phyloP scores from a whole-genome alignment of 2,329 filamentous ascomycete species.

The Penicillium sclerotigenum region DNA sequence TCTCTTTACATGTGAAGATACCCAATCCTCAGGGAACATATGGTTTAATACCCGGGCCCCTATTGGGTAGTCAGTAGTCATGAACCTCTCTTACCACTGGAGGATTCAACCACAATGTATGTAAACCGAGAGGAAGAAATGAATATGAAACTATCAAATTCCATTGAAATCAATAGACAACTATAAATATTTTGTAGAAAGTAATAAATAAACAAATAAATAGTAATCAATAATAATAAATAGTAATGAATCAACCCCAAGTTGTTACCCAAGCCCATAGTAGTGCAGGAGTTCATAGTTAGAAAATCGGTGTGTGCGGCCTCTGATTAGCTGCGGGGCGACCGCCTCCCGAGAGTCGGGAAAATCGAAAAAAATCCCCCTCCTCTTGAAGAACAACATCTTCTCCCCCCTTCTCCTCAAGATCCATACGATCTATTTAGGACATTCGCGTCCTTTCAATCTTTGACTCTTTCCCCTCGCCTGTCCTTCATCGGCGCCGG shows the following conservation, averaged over 20 bases:
- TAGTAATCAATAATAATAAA: neutral
- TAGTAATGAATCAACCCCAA: neutral
- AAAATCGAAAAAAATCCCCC: conserved; percentile 25
- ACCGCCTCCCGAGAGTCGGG: conserved; percentile 18
- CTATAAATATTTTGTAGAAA: neutral
- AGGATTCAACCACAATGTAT: neutral
- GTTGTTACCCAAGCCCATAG: neutral
- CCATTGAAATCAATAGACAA: neutral
- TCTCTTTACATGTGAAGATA: conserved; percentile 72
- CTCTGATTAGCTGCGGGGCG: conserved; percentile 31
- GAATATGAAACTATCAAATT: neutral
- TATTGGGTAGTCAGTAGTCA: conserved; percentile 1
- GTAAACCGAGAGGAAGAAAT: conserved; percentile 1
- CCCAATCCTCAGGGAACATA: neutral
- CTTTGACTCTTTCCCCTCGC: neutral
- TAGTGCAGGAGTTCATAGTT: neutral
- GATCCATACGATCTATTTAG: conserved; percentile 14
- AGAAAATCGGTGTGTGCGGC: conserved; percentile 24
- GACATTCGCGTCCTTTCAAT: conserved; percentile 13
- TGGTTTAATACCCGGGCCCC: neutral
- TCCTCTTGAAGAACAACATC: conserved; percentile 19
- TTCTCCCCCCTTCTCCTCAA: conserved; percentile 16
- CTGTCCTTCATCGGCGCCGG: conserved; percentile 17
- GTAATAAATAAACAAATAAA: neutral
- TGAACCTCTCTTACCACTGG: neutral